These are phyloP conservation scores for Exophiala oligosperma DNA, from an alignment of 2,329 filamentous ascomycete species.

Conservation along the genomic window DNA sequence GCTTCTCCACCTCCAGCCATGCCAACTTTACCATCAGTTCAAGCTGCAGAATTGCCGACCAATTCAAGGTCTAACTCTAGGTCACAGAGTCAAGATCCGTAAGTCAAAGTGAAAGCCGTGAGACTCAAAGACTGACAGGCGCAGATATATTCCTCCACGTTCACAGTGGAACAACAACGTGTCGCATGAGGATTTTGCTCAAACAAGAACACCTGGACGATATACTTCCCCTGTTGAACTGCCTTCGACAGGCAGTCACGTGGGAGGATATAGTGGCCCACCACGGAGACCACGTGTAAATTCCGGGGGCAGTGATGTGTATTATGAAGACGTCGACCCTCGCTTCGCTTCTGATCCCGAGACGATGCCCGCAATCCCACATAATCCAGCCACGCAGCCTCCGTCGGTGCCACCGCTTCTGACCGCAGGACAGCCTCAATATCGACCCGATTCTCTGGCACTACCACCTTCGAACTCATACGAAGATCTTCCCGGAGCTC, in stretches of 20 bases:
- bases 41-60: slow-evolving; percentile 14
- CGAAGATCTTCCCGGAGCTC: slow-evolving; percentile 64
- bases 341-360: slow-evolving; percentile 65
- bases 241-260: slow-evolving; percentile 49
- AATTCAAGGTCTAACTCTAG: slow-evolving; percentile 11
- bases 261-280: slow-evolving; percentile 44
- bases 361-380: slow-evolving; percentile 25
- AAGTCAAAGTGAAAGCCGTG: slow-evolving; percentile 8
- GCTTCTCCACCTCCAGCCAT: slow-evolving; percentile 57
- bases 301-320: slow-evolving; percentile 47
- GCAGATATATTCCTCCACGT: slow-evolving; percentile 49
- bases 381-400: slow-evolving; percentile 32
- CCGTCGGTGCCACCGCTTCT: slow-evolving; percentile 37
- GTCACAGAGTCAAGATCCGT: slow-evolving; percentile 25
- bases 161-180: slow-evolving; percentile 36
- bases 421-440: slow-evolving; percentile 35
- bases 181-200: slow-evolving; percentile 11
- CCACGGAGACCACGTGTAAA: slow-evolving; percentile 29
- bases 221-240: slow-evolving; percentile 38
- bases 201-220: slow-evolving; percentile 19
- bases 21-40: slow-evolving; percentile 55
- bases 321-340: slow-evolving; percentile 93
- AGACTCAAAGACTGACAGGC: neutral
- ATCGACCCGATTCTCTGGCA: slow-evolving; percentile 15
- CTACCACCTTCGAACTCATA: slow-evolving; percentile 43